Evolutionary conservation across 1,139 yeast genomes (phyloP).

Genomic region (Chernovozyma sophiae-reginae): DNA sequence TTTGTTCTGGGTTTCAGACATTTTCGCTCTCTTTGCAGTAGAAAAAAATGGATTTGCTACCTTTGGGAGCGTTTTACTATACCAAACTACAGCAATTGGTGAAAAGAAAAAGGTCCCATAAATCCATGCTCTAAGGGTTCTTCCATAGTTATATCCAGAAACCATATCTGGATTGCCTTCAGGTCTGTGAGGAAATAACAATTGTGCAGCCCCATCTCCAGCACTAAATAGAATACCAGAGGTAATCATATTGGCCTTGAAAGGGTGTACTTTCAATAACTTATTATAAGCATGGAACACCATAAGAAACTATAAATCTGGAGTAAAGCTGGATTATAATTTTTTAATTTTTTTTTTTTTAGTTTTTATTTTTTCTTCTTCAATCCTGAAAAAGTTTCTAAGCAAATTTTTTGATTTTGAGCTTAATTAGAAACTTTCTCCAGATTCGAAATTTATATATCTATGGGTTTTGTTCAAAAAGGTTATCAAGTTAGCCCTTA

Average conservation of each 20-base stretch:
- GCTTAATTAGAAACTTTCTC: too few species aligned
- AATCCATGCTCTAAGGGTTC: conserved; percentile 62
- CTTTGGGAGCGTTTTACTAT: conserved; percentile 49
- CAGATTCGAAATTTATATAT: too few species aligned
- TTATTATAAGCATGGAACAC: conserved; percentile 36
- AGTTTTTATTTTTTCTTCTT: too few species aligned
- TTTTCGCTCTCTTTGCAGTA: conserved; percentile 4
- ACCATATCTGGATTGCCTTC: conserved; percentile 7
- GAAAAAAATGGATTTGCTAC: conserved; percentile 41
- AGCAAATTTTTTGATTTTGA: too few species aligned
- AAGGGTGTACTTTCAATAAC: conserved; percentile 45
- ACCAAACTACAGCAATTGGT: conserved; percentile 73
- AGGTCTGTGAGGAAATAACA: conserved; percentile 37
- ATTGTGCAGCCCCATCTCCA: conserved; percentile 76
- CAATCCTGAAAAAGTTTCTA: too few species aligned
- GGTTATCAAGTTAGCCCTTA: background rate
- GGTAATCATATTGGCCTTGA: conserved; percentile 49
- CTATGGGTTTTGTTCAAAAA: too few species aligned
- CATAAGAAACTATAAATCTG: too few species aligned
- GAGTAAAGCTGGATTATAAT: too few species aligned
- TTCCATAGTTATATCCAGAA: conserved; percentile 23
- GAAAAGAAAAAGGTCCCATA: conserved; percentile 80
- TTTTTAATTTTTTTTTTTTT: too few species aligned
- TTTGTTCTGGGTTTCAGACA: conserved; percentile 6
- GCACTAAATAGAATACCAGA: conserved; percentile 64